Percentiles rank a stretch among this genome's conserved stretches.
Conservation (phyloP, 164 flowering plant species). For the Litsea cubeba region DNA sequence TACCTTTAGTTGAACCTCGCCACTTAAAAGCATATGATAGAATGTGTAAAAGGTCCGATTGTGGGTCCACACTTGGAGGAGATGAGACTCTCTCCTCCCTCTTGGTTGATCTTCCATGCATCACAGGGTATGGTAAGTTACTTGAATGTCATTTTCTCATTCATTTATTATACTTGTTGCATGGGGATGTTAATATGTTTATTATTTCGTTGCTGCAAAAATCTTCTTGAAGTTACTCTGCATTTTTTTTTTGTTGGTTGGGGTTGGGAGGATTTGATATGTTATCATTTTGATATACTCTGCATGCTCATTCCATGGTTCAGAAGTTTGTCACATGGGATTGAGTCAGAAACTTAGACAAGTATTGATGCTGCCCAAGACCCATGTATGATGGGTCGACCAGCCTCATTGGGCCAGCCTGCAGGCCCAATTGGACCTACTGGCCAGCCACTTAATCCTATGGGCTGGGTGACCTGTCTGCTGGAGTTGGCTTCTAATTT, state of each 20-base stretch:
- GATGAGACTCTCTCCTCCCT: slow-evolving; percentile 79
- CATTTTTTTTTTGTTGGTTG: neutral
- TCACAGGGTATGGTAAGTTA: slow-evolving; percentile 99
- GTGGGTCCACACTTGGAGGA: slow-evolving; percentile 70
- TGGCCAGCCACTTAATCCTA: too few species aligned
- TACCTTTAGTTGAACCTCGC: slow-evolving; percentile 85
- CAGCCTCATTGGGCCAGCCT: too few species aligned
- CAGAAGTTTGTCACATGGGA: too few species aligned
- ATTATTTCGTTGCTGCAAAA: neutral
- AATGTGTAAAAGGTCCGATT: slow-evolving; percentile 63
- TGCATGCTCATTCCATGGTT: too few species aligned
- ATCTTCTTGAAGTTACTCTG: neutral
- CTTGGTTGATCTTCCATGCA: slow-evolving; percentile 88
- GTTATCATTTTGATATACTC: too few species aligned
- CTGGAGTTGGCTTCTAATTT: too few species aligned
- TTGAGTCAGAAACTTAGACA: too few species aligned
- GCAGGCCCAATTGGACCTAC: too few species aligned
- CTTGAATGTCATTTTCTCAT: slow-evolving; percentile 4
- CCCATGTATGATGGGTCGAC: too few species aligned
- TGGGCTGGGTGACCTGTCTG: too few species aligned
- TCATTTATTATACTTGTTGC: neutral
- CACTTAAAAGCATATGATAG: slow-evolving; percentile 59
- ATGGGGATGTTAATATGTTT: neutral
- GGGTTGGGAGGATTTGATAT: too few species aligned
- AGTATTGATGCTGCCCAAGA: too few species aligned